Conservation (phyloP, 805 yeast species). For the Metschnikowia kofuensis region DNA sequence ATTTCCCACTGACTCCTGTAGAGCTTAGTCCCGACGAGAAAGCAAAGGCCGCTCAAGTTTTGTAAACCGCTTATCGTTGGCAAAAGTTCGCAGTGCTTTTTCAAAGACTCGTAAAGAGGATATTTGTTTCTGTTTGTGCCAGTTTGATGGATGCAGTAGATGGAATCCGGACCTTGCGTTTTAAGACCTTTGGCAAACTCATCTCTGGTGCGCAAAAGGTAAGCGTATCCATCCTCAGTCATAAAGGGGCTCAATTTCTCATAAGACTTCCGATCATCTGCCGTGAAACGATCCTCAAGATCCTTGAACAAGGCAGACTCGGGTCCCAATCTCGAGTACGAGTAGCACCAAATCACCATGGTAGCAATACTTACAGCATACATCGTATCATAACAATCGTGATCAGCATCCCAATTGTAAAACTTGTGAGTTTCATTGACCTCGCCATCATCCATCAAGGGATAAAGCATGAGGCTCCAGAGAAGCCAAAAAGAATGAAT, state of each 20-base stretch:
- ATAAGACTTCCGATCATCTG: conserved; percentile 19
- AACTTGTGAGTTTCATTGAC: conserved; percentile 11
- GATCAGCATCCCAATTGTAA: conserved; percentile 30
- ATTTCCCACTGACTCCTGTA: conserved; percentile 42
- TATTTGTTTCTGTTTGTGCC: conserved; percentile 5
- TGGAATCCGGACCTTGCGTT: conserved; percentile 3
- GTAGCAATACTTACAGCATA: conserved; percentile 37
- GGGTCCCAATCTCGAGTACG: conserved; percentile 30
- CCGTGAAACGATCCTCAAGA: conserved; percentile 4
- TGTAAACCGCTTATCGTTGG: conserved; percentile 33
- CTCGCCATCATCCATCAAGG: conserved; percentile 19
- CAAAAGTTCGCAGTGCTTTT: conserved; percentile 33
- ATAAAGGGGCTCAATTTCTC: conserved; percentile 23
- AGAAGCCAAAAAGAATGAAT: conserved; percentile 39
- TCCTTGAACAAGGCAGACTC: conserved; percentile 27
- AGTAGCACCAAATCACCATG: conserved; percentile 40
- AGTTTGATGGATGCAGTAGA: conserved; percentile 11
- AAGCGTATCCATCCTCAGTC: conserved; percentile 38
- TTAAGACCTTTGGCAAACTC: conserved; percentile 23
- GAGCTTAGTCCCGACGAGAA: conserved; percentile 36
- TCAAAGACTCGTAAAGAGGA: conserved; percentile 29
- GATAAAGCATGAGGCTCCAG: conserved; percentile 37
- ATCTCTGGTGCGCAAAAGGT: conserved; percentile 31
- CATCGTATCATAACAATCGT: conserved; percentile 37
- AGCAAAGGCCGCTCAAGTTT: conserved; percentile 42